Evolutionary conservation across 345 rosid genomes (phyloP).

Genomic region (Trapa bicornis): DNA sequence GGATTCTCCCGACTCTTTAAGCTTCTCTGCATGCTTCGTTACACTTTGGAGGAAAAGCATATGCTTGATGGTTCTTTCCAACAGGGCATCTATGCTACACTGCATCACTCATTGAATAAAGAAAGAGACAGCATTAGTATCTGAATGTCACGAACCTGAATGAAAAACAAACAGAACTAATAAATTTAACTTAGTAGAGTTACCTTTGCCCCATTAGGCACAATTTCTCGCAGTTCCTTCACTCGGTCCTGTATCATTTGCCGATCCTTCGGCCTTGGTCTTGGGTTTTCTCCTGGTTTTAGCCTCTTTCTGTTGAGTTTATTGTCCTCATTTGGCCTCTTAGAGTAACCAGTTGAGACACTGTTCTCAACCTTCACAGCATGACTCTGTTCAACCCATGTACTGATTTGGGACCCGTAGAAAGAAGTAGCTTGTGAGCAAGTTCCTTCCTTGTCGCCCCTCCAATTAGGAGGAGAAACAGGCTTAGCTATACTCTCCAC

Average conservation of each 20-base stretch:
- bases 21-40: constrained; percentile 84
- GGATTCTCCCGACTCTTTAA: constrained; percentile 69
- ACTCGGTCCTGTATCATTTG: constrained; percentile 99
- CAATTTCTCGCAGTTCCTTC: constrained; percentile 92
- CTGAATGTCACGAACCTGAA: constrained; percentile 6
- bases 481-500: constrained; percentile 23
- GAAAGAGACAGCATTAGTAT: constrained; percentile 3
- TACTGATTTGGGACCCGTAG: constrained; percentile 70
- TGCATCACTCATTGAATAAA: constrained; percentile 26
- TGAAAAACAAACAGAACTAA: neutral
- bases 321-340: constrained; percentile 42
- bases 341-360: constrained; percentile 50
- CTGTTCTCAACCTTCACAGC: constrained; percentile 39
- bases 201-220: constrained; percentile 93
- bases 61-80: constrained; percentile 90
- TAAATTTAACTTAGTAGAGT: constrained; percentile 7
- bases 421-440: constrained; percentile 42
- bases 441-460: constrained; percentile 32
- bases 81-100: constrained; percentile 98
- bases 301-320: constrained; percentile 75
- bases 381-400: constrained; percentile 73
- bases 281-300: constrained; percentile 89
- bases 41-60: constrained; percentile 99
- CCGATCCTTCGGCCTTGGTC: constrained; percentile 98
- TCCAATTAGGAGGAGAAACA: constrained; percentile 33